A percentile compares a stretch with the other conserved stretches of the same genome.
These are phyloP conservation scores for Teunomyces tritomae DNA, from an alignment of 805 yeast genomes.

Conservation along the genomic window DNA sequence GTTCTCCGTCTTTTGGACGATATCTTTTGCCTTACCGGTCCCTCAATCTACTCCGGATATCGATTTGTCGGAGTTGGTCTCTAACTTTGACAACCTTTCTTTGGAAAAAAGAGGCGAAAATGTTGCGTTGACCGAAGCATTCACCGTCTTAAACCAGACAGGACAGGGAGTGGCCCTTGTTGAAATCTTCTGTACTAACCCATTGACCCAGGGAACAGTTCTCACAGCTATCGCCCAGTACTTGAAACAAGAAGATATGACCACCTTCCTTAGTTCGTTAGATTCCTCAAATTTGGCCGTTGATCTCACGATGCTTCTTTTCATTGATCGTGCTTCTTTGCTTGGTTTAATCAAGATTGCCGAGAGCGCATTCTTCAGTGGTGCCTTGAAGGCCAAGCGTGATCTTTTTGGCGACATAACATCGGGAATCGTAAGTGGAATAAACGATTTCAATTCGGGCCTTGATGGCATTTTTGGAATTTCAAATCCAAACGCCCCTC, in stretches of 20 bases:
- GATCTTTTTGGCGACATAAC: conserved; percentile 3
- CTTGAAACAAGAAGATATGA: conserved; percentile 15
- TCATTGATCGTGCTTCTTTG: conserved; percentile 17
- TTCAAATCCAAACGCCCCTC: not conserved
- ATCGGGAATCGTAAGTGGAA: conserved; percentile 4
- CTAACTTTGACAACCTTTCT: not conserved
- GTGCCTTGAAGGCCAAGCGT: conserved; percentile 5
- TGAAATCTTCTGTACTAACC: conserved; percentile 12
- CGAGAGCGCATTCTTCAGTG: conserved; percentile 11
- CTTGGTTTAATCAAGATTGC: conserved; percentile 15
- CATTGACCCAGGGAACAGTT: conserved; percentile 16
- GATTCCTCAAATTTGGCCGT: conserved; percentile 18
- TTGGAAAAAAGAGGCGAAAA: conserved; percentile 7
- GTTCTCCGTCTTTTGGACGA: not conserved
- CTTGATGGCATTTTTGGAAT: not conserved
- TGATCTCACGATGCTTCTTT: conserved; percentile 17
- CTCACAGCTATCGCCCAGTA: conserved; percentile 16
- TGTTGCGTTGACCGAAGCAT: conserved; percentile 16
- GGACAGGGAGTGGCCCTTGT: conserved; percentile 16
- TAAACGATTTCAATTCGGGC: not conserved
- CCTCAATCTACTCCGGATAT: not conserved
- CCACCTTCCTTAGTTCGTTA: conserved; percentile 12
- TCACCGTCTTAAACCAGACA: conserved; percentile 17
- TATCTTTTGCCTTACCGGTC: not conserved
- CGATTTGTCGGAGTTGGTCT: not conserved